phyloP scores from a whole-genome alignment of 2,329 filamentous ascomycete genomes.

The Neurospora crassa region DNA sequence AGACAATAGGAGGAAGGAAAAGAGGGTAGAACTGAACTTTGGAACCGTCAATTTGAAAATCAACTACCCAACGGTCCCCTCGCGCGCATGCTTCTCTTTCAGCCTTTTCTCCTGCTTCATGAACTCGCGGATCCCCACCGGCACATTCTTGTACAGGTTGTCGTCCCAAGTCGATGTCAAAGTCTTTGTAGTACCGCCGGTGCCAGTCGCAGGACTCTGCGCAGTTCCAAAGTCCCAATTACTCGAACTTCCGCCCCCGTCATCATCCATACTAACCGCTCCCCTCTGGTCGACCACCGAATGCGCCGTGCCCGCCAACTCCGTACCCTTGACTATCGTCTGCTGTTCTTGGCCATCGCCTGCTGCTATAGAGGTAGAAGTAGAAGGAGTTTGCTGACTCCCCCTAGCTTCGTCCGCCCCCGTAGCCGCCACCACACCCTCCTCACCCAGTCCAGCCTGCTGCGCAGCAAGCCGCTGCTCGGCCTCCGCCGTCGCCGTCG shows the following conservation, averaged over 20 bases:
- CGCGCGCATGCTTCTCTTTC: slow-evolving; percentile 60
- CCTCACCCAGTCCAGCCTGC: slow-evolving; percentile 17
- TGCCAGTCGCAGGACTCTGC: slow-evolving; percentile 13
- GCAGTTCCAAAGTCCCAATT: slow-evolving; percentile 45
- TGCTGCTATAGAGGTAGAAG: not conserved
- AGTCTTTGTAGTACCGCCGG: not conserved
- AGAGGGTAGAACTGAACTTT: not conserved
- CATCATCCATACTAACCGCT: slow-evolving; percentile 63
- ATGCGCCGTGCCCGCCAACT: slow-evolving; percentile 29
- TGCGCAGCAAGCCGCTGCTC: slow-evolving; percentile 38
- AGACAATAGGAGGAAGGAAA: not conserved
- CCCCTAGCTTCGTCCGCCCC: slow-evolving; percentile 10
- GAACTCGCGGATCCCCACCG: slow-evolving; percentile 89
- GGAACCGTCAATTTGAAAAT: not conserved
- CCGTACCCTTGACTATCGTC: slow-evolving; percentile 16
- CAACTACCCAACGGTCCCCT: slow-evolving; percentile 33
- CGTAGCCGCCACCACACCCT: slow-evolving; percentile 4
- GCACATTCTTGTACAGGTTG: slow-evolving; percentile 69
- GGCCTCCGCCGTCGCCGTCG: slow-evolving; percentile 53
- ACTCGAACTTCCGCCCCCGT: slow-evolving; percentile 64
- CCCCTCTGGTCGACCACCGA: slow-evolving; percentile 26
- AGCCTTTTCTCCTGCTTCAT: slow-evolving; percentile 94
- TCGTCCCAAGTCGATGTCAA: slow-evolving; percentile 46
- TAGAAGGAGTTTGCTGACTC: not conserved
- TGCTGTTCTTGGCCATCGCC: slow-evolving; percentile 1